These are phyloP conservation scores for Alternaria ethzedia DNA, from an alignment of 2,329 filamentous ascomycete species.

Conservation along the genomic window DNA sequence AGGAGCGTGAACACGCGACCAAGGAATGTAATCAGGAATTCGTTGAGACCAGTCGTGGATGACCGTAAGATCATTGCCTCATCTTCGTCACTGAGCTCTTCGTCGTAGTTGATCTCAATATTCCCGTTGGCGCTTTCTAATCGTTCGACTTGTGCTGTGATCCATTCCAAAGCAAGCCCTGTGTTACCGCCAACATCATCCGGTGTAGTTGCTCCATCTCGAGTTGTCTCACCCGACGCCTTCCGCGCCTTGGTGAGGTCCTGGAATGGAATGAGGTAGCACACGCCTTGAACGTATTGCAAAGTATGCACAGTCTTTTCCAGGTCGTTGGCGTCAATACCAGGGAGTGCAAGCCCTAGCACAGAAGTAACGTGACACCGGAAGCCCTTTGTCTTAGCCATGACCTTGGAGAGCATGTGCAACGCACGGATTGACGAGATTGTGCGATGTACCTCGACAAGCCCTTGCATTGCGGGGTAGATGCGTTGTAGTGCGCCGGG, in stretches of 20 bases:
- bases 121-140: constrained; percentile 89
- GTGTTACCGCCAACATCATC: constrained; percentile 50
- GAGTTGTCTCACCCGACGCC: constrained; percentile 13
- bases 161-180: constrained; percentile 84
- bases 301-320: constrained; percentile 95
- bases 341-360: constrained; percentile 88
- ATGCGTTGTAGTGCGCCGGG: constrained; percentile 94
- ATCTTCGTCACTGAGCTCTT: constrained; percentile 81
- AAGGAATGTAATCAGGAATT: constrained; percentile 88
- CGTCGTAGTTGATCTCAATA: constrained; percentile 82
- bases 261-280: constrained; percentile 93
- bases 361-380: constrained; percentile 94
- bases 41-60: constrained; percentile 90
- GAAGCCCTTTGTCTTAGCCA: constrained; percentile 94
- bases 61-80: constrained; percentile 89
- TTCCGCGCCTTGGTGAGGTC: constrained; percentile 70
- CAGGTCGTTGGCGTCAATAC: constrained; percentile 96
- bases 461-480: constrained; percentile 93
- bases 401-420: constrained; percentile 88
- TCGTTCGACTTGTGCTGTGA: constrained; percentile 89
- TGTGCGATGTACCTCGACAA: constrained; percentile 96
- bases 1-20: constrained; percentile 94
- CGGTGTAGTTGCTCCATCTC: constrained; percentile 41
- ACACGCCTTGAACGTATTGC: constrained; percentile 93
- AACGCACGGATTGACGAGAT: constrained; percentile 91